These are phyloP conservation scores for Hydrangea macrophylla DNA, from an alignment of 148 eudicot genomes.

Conservation along the genomic window DNA sequence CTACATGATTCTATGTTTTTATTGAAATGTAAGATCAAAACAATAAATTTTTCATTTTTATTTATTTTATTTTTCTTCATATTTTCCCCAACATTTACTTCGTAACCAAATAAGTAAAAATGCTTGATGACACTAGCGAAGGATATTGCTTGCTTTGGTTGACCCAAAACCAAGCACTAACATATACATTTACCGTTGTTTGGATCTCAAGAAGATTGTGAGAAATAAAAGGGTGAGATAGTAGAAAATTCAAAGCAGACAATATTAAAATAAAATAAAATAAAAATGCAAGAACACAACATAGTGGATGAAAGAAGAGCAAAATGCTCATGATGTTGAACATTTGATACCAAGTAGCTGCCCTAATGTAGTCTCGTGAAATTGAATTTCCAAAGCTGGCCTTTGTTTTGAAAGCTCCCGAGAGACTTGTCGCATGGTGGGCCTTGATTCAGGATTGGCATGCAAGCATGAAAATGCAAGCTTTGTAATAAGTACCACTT, in stretches of 20 bases:
- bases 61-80: too few relatives aligned
- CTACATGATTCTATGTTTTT: too few relatives aligned
- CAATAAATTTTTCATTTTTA: too few relatives aligned
- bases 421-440: constrained; percentile 1
- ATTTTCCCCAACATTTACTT: too few relatives aligned
- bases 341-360: neutral
- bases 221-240: neutral
- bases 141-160: too few relatives aligned
- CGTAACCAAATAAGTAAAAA: too few relatives aligned
- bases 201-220: too few relatives aligned
- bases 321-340: neutral
- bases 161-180: too few relatives aligned
- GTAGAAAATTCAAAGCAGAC: neutral
- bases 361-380: neutral
- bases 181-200: too few relatives aligned
- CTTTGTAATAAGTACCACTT: neutral
- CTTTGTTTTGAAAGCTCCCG: neutral
- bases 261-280: neutral
- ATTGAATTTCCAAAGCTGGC: neutral
- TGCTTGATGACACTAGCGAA: too few relatives aligned
- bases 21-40: too few relatives aligned
- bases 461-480: constrained; percentile 5
- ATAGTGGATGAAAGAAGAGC: neutral
- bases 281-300: neutral
- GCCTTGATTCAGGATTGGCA: neutral